Evolutionary conservation across 2,329 filamentous ascomycete species (phyloP).

Genomic region (Botrytis sinoallii): DNA sequence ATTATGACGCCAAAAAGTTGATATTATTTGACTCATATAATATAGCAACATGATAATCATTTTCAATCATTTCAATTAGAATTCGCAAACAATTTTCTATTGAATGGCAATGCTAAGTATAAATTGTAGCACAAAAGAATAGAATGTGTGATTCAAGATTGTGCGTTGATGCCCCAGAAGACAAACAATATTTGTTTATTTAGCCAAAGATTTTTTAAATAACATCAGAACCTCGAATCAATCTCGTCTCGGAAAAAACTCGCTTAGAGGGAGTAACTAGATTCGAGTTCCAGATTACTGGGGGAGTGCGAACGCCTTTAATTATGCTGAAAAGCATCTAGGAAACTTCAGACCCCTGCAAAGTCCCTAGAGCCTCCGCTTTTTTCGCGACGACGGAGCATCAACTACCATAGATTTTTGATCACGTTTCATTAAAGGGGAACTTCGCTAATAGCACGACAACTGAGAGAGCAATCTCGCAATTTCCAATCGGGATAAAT

Average conservation of each 20-base stretch:
- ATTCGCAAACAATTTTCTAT: background rate
- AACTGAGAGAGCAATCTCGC: background rate
- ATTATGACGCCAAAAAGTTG: background rate
- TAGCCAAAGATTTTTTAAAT: too few relatives aligned
- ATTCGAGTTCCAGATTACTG: too few relatives aligned
- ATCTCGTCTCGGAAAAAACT: background rate
- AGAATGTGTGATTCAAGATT: background rate
- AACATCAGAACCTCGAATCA: background rate
- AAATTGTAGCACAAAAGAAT: background rate
- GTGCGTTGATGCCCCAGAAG: fast-evolving
- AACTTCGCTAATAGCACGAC: background rate
- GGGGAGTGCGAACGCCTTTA: background rate
- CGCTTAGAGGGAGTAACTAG: background rate
- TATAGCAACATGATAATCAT: background rate
- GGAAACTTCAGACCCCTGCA: background rate
- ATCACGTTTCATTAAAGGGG: background rate
- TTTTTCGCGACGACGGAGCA: background rate
- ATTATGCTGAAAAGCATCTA: background rate
- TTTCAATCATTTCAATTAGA: background rate
- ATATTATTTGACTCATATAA: background rate
- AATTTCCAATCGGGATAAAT: background rate
- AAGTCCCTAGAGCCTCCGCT: background rate
- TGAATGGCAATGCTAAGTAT: background rate
- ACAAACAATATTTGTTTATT: background rate
- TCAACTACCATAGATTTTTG: background rate